Conservation (phyloP, 2,329 filamentous ascomycete species). For the Alternaria solani region DNA sequence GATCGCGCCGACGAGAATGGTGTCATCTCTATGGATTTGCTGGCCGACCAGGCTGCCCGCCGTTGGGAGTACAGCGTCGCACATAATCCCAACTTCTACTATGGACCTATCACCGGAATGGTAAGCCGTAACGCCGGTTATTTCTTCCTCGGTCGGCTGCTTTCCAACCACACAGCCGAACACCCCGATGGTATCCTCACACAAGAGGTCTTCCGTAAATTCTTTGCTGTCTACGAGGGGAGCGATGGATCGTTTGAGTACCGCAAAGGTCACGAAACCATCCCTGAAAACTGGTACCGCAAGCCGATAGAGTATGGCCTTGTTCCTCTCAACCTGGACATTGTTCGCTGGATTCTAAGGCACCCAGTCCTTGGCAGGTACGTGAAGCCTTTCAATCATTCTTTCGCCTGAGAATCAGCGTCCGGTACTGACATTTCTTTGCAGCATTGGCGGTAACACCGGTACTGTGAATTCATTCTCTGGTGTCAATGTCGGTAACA, state of each 20-base stretch:
- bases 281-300: constrained; percentile 64
- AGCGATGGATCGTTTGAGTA: constrained; percentile 50
- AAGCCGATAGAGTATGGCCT: constrained; percentile 58
- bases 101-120: constrained; percentile 61
- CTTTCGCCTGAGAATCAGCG: neutral
- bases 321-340: constrained; percentile 39
- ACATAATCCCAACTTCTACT: constrained; percentile 64
- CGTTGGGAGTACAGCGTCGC: constrained; percentile 59
- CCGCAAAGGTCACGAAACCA: constrained; percentile 59
- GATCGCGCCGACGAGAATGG: constrained; percentile 25
- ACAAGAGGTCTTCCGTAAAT: constrained; percentile 52
- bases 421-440: neutral
- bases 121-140: constrained; percentile 58
- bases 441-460: constrained; percentile 61
- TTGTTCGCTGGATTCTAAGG: constrained; percentile 22
- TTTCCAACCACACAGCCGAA: constrained; percentile 31
- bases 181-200: constrained; percentile 27
- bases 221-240: constrained; percentile 57
- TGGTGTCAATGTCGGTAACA: constrained; percentile 51
- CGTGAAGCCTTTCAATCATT: neutral
- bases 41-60: constrained; percentile 39
- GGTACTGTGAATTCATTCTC: constrained; percentile 61
- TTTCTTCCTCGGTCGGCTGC: constrained; percentile 42
- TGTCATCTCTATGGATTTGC: constrained; percentile 24
- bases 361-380: constrained; percentile 31